Percentiles rank a stretch among this genome's conserved stretches.
Conservation (phyloP, 768 basidiomycete species). For the Leccinum aurantiacum region DNA sequence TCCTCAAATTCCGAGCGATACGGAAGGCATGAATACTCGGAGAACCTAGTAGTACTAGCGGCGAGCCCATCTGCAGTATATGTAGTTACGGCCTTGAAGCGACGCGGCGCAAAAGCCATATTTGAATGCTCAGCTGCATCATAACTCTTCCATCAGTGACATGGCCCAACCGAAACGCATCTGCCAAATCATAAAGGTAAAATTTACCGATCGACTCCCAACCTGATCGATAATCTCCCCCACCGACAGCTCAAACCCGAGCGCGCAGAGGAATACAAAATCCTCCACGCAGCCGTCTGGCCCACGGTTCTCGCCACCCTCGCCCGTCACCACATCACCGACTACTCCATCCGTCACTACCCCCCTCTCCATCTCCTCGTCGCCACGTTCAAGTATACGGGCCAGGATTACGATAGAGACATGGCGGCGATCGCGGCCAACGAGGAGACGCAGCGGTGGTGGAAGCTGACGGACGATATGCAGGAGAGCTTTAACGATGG, state of each 20-base stretch:
- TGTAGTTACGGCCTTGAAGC: neutral
- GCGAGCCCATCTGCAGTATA: neutral
- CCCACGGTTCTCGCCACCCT: constrained; percentile 66
- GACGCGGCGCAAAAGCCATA: neutral
- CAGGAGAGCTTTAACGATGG: constrained; percentile 74
- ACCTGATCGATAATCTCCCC: neutral
- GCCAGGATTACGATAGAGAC: constrained; percentile 60
- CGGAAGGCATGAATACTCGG: neutral
- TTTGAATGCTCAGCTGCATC: constrained; percentile 2
- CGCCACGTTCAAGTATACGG: constrained; percentile 77
- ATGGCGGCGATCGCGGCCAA: constrained; percentile 66
- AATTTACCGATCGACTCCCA: neutral
- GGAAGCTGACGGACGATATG: constrained; percentile 74
- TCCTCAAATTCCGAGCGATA: neutral
- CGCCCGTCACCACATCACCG: constrained; percentile 59
- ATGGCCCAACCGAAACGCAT: constrained; percentile 47
- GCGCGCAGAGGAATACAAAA: constrained; percentile 50
- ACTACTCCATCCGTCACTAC: constrained; percentile 77
- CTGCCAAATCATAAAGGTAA: constrained; percentile 72
- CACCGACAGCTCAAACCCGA: constrained; percentile 52
- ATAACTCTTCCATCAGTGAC: neutral
- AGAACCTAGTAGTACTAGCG: neutral
- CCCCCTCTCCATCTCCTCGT: constrained; percentile 64
- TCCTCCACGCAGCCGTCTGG: constrained; percentile 66
- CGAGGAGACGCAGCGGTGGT: constrained; percentile 73